Base-by-base conservation (phyloP, 106 monocot genomes). In the Iris macrosiphon region DNA sequence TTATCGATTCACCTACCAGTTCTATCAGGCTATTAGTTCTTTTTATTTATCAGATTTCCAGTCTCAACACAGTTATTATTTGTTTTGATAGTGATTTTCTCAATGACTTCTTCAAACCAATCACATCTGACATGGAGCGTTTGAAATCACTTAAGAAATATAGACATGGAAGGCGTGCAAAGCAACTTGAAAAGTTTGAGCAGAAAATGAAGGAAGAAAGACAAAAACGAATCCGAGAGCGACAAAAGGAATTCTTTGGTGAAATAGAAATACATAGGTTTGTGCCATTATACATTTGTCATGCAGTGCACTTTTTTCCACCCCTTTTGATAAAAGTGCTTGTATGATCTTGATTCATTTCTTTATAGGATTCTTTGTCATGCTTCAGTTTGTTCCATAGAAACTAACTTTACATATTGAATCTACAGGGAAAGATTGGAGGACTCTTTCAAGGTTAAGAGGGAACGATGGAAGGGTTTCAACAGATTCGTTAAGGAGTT, bases 171-270 rank as follows among this genome's bases (percentile, higher is more conserved):
- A 79, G 98, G 45, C 71, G 89, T 46, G 75, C 63, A 12, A 98
- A 98, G 64, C 98, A 98, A 41, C 77, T 87, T 61, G 98, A 98
- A 56, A 98, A 78, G 69, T 76, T 80, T 75, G 98, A 91, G 57
- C 91, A 83, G 48, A 98, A 98, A 70, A 91, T 98, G 98, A 90
- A 87, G 61, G 98, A 98, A 75, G 98, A 98, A 60, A 98, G 98
- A 63, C 80, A 78, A 54, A 98, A 81, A 56, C 71, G 98, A 45
- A 83, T 91, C 23, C 76, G 87, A 21, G 98, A 98, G 46, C 83
- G 90, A 44, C 91, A 98, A 45, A 98, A 98, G 64, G 98, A 98
- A 43, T 98, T 98, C 72, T 98, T 98, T 78, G 77, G 78, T 73
- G 98, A 98, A 77, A 44, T 98, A 53, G 98, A 98, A 68, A 66